Percentiles rank a stretch among this genome's conserved stretches.
phyloP scores from a whole-genome alignment of 2,329 filamentous ascomycete species.

The Pseudogymnoascus sp. region DNA sequence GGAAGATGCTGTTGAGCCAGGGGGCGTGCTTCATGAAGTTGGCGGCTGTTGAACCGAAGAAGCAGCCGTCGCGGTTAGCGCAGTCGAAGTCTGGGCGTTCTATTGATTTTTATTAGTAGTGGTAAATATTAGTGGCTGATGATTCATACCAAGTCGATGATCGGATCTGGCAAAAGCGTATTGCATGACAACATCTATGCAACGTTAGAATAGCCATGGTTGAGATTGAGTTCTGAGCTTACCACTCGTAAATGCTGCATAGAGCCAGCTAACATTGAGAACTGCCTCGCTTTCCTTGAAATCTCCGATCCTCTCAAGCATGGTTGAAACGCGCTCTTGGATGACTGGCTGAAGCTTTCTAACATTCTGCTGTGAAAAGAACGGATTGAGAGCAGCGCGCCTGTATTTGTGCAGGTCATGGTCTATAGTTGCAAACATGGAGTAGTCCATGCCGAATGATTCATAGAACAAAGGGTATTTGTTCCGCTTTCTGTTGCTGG shows the following conservation, averaged over 20 bases:
- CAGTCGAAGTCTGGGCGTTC: constrained; percentile 19
- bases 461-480: constrained; percentile 14
- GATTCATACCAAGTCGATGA: constrained; percentile 15
- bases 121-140: background rate
- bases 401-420: constrained; percentile 18
- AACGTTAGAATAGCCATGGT: background rate
- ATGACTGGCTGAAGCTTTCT: constrained; percentile 16
- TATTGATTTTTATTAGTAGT: background rate
- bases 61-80: constrained; percentile 15
- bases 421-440: constrained; percentile 17
- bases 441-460: constrained; percentile 10
- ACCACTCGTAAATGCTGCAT: constrained; percentile 16
- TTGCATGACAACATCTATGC: constrained; percentile 25
- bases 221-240: background rate
- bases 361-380: constrained; percentile 17
- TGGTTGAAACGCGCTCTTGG: constrained; percentile 16
- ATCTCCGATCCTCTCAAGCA: constrained; percentile 15
- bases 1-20: constrained; percentile 11
- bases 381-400: constrained; percentile 16
- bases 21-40: constrained; percentile 19
- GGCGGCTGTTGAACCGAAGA: constrained; percentile 12
- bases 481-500: constrained; percentile 1
- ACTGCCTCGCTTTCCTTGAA: constrained; percentile 12
- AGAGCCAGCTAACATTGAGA: constrained; percentile 17
- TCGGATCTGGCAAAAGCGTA: constrained; percentile 23